A percentile compares a stretch with the other conserved stretches of the same genome.
These are phyloP conservation scores for Protomyces pachydermus DNA, from an alignment of 1,139 yeast species.

Conservation along the genomic window DNA sequence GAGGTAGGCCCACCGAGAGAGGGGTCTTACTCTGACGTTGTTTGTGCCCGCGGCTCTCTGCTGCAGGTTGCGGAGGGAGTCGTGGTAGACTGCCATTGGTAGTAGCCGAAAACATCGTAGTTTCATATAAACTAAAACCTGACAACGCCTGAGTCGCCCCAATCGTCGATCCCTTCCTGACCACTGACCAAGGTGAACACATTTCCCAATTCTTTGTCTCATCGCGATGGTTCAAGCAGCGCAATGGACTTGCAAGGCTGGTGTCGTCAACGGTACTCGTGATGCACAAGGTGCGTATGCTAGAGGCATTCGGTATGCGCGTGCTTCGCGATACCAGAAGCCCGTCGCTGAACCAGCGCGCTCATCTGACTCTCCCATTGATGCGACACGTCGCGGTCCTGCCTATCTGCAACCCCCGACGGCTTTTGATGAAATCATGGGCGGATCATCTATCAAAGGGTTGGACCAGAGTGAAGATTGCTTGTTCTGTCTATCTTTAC, in stretches of 20 bases:
- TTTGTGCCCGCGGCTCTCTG: too few relatives aligned
- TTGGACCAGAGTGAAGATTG: constrained; percentile 2
- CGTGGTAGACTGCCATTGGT: too few relatives aligned
- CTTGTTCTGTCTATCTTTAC: not conserved
- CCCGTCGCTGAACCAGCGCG: not conserved
- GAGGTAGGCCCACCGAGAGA: too few relatives aligned
- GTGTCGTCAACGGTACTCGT: not conserved
- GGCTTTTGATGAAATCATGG: not conserved
- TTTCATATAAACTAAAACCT: too few relatives aligned
- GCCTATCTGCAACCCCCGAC: not conserved
- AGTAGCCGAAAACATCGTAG: too few relatives aligned
- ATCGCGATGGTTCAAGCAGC: not conserved
- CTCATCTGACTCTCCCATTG: not conserved
- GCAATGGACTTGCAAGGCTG: not conserved
- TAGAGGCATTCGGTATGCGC: not conserved
- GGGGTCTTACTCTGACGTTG: too few relatives aligned
- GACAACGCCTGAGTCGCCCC: too few relatives aligned
- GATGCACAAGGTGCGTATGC: not conserved
- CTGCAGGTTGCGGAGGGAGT: too few relatives aligned
- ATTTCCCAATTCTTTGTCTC: too few relatives aligned
- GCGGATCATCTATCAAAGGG: not conserved
- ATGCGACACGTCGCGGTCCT: not conserved
- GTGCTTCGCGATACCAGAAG: not conserved
- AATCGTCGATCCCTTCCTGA: too few relatives aligned
- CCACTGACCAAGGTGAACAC: too few relatives aligned